A percentile compares a stretch with the other conserved stretches of the same genome.
phyloP scores from a whole-genome alignment of 2,329 filamentous ascomycete species.

The Exophiala phaeomuriformis region DNA sequence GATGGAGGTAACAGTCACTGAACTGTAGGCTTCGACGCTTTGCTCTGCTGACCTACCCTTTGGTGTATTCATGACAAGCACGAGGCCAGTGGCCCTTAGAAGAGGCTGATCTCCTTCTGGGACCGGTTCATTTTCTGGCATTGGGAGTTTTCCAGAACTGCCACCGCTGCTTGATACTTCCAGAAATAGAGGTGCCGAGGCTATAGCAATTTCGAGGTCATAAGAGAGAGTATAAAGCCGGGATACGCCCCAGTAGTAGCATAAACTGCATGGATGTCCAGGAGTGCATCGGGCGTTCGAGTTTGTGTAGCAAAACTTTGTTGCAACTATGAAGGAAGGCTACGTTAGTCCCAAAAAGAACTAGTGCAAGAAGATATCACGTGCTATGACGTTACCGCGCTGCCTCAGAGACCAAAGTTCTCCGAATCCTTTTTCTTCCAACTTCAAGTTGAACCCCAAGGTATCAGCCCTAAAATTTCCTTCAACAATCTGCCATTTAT shows the following conservation, averaged over 20 bases:
- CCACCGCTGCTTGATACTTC: too few species aligned
- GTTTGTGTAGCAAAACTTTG: not conserved
- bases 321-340: not conserved
- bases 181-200: too few species aligned
- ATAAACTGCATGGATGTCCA: not conserved
- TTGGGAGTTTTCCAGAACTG: slow-evolving; percentile 1
- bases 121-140: slow-evolving; percentile 16
- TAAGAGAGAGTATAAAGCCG: not conserved
- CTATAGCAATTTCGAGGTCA: not conserved
- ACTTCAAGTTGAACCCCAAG: not conserved
- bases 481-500: too few species aligned
- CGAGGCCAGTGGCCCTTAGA: slow-evolving; percentile 18
- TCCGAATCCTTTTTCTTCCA: not conserved
- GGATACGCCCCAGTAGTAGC: not conserved
- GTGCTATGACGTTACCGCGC: slow-evolving; percentile 1
- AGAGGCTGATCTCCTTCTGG: slow-evolving; percentile 18
- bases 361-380: not conserved
- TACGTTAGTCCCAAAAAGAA: not conserved
- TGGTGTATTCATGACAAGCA: slow-evolving; percentile 25
- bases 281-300: too few species aligned
- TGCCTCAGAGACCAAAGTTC: not conserved
- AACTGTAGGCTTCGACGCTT: not conserved
- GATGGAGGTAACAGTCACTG: not conserved
- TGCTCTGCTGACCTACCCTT: slow-evolving; percentile 20
- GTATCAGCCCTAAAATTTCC: too few species aligned